Percentiles rank a stretch among this genome's conserved stretches.
Conservation (phyloP, 2,329 filamentous ascomycete species). For the Penicillium hordei region DNA sequence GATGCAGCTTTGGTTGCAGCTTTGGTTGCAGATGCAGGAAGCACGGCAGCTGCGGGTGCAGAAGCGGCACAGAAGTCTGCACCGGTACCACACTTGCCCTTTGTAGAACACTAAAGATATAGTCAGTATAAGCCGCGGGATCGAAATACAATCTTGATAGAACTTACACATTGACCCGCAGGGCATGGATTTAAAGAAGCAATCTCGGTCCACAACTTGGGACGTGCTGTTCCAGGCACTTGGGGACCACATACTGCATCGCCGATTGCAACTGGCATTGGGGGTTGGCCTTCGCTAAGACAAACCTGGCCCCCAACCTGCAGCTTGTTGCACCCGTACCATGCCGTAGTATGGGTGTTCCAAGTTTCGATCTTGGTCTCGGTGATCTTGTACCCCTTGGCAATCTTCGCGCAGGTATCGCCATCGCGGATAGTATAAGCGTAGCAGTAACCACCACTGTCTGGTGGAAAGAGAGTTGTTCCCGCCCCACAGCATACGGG, state of each 20-base stretch:
- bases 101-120: background rate
- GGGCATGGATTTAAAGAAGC: conserved; percentile 6
- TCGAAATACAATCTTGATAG: background rate
- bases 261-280: conserved; percentile 1
- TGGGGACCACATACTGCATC: conserved; percentile 6
- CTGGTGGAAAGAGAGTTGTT: background rate
- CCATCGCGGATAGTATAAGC: background rate
- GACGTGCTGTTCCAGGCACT: conserved; percentile 5
- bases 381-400: background rate
- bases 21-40: background rate
- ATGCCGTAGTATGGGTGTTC: conserved; percentile 1
- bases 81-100: conserved; percentile 9
- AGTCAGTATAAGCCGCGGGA: background rate
- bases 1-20: too few relatives aligned
- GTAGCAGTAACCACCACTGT: background rate
- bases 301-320: background rate
- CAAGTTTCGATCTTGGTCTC: conserved; percentile 1
- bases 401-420: background rate
- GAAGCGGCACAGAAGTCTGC: background rate
- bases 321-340: background rate
- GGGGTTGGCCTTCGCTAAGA: background rate
- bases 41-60: background rate
- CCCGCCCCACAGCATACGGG: conserved; percentile 3
- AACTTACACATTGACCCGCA: conserved; percentile 6
- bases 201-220: background rate